Conservation (phyloP, 768 basidiomycete species). For the Suillus sp. region DNA sequence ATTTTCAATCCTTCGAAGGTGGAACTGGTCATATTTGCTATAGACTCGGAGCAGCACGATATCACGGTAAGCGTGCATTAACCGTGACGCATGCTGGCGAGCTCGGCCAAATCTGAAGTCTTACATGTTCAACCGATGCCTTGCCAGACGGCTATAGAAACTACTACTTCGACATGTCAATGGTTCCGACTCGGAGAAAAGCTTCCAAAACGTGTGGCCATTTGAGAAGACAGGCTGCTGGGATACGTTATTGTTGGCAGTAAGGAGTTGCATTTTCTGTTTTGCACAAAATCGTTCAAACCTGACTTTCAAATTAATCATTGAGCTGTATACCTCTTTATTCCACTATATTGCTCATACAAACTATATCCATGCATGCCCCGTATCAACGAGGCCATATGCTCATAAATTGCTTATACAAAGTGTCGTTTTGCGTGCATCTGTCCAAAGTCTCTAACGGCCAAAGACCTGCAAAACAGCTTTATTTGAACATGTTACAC, state of each 20-base stretch:
- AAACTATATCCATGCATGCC: background rate
- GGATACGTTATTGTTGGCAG: constrained; percentile 2
- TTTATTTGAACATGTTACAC: background rate
- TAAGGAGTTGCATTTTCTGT: background rate
- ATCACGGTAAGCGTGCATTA: background rate
- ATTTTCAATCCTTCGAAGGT: background rate
- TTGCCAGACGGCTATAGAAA: background rate
- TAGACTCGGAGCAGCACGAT: constrained; percentile 6
- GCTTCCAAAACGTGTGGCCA: background rate
- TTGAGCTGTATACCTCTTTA: background rate
- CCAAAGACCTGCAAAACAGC: background rate
- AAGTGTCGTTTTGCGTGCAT: background rate
- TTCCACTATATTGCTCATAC: background rate
- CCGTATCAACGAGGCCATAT: too few species aligned
- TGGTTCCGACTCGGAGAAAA: background rate
- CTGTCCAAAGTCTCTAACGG: background rate
- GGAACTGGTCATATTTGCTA: background rate
- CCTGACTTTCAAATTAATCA: background rate
- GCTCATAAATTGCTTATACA: background rate
- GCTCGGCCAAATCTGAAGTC: background rate
- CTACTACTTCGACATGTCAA: background rate
- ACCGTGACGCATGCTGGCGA: background rate
- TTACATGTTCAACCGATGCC: background rate
- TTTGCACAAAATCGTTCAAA: background rate
- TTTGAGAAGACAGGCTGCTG: constrained; percentile 5